phyloP scores from a whole-genome alignment of 1,284 basidiomycete species.

The Papiliotrema flavescens region DNA sequence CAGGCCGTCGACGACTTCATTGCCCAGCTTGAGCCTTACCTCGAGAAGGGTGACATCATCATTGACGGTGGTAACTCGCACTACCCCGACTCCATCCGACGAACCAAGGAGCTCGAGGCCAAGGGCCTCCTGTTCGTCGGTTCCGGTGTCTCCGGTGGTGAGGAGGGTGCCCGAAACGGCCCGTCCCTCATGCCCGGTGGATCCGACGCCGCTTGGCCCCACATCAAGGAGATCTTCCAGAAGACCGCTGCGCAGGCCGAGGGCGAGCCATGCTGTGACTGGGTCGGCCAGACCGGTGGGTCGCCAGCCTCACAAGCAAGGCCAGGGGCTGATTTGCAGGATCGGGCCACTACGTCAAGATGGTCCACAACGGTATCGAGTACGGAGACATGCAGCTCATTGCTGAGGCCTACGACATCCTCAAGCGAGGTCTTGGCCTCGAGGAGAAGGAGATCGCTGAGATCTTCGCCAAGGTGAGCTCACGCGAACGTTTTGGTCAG shows the following conservation, averaged over 20 bases:
- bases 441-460: constrained; percentile 80
- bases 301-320: not conserved
- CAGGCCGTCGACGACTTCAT: constrained; percentile 60
- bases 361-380: constrained; percentile 73
- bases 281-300: constrained; percentile 90
- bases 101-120: constrained; percentile 84
- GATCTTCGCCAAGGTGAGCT: constrained; percentile 63
- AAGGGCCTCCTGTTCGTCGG: constrained; percentile 97
- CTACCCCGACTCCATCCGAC: constrained; percentile 97
- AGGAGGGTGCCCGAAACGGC: constrained; percentile 96
- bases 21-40: constrained; percentile 55
- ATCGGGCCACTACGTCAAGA: constrained; percentile 90
- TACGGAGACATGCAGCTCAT: constrained; percentile 99
- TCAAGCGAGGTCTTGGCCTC: constrained; percentile 91
- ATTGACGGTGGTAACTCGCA: constrained; percentile 99
- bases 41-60: constrained; percentile 79
- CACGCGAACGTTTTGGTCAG: too few relatives aligned
- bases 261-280: constrained; percentile 98
- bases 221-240: constrained; percentile 99
- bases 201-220: constrained; percentile 87
- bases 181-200: constrained; percentile 99
- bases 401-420: constrained; percentile 96
- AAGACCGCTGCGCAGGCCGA: constrained; percentile 92
- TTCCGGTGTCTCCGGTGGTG: constrained; percentile 98
- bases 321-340: constrained; percentile 79